A percentile compares a stretch with the other conserved stretches of the same genome.
Evolutionary conservation across 495 filamentous ascomycete species (phyloP).

Genomic region (Aspergillus sclerotiicarbonarius): DNA sequence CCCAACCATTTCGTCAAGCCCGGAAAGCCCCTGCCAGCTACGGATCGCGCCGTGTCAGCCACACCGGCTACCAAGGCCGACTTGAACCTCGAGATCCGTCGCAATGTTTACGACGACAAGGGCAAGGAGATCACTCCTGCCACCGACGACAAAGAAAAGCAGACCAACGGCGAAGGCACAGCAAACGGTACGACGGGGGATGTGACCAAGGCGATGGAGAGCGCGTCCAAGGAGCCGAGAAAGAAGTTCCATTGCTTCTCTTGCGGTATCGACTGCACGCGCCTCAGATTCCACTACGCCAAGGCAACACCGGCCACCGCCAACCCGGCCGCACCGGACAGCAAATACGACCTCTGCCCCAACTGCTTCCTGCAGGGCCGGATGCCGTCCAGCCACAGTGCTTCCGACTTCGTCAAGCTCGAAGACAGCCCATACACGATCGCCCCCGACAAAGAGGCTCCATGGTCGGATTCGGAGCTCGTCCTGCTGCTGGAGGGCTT

Average conservation of each 20-base stretch:
- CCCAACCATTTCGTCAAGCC: slow-evolving; percentile 69
- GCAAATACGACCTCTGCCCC: slow-evolving; percentile 83
- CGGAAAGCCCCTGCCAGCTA: slow-evolving; percentile 67
- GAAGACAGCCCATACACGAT: slow-evolving; percentile 78
- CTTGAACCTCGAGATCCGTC: slow-evolving; percentile 82
- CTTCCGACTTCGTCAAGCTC: slow-evolving; percentile 76
- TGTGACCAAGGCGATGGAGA: slow-evolving; percentile 59
- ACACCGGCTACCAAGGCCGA: slow-evolving; percentile 71
- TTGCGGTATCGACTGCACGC: slow-evolving; percentile 90
- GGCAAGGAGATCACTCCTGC: slow-evolving; percentile 73
- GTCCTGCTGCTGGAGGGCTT: slow-evolving; percentile 83
- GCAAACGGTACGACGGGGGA: slow-evolving; percentile 56
- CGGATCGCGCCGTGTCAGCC: slow-evolving; percentile 72
- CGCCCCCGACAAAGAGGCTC: slow-evolving; percentile 73
- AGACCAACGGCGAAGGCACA: slow-evolving; percentile 72
- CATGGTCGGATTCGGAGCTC: slow-evolving; percentile 87
- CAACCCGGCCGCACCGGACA: slow-evolving; percentile 55
- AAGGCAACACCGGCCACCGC: slow-evolving; percentile 57
- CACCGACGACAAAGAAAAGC: slow-evolving; percentile 58
- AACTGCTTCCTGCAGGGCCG: slow-evolving; percentile 82
- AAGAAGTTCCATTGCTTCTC: slow-evolving; percentile 81
- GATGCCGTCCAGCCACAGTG: slow-evolving; percentile 69
- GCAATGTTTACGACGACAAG: slow-evolving; percentile 92
- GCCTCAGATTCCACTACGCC: slow-evolving; percentile 83
- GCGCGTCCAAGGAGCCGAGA: slow-evolving; percentile 56